These are phyloP conservation scores for Macrolepiota albuminosa DNA, from an alignment of 768 basidiomycete genomes.

Conservation along the genomic window DNA sequence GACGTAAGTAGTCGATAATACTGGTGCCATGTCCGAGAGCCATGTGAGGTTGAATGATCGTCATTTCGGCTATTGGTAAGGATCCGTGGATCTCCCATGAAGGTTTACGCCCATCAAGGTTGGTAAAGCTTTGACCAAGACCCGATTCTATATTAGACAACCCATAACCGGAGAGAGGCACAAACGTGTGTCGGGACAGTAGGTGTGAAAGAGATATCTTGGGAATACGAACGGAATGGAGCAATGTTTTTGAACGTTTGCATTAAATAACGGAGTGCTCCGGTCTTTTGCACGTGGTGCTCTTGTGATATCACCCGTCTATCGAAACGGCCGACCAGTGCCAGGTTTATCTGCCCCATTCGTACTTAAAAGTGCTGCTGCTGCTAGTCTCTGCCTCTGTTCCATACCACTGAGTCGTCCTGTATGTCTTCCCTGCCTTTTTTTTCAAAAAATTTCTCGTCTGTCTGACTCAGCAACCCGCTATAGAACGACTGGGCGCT, in stretches of 20 bases:
- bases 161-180: neutral
- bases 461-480: slow-evolving; percentile 10
- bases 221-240: slow-evolving; percentile 5
- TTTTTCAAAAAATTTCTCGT: slow-evolving; percentile 13
- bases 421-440: slow-evolving; percentile 12
- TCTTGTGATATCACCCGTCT: slow-evolving; percentile 16
- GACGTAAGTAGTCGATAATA: neutral
- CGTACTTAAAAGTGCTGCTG: neutral
- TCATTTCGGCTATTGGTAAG: slow-evolving; percentile 8
- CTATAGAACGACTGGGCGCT: slow-evolving; percentile 3
- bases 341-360: slow-evolving; percentile 3
- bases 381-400: neutral
- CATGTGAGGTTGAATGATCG: slow-evolving; percentile 2
- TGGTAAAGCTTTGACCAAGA: slow-evolving; percentile 2
- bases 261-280: slow-evolving; percentile 21
- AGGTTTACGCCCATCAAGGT: neutral
- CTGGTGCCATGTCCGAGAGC: slow-evolving; percentile 3
- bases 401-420: neutral
- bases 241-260: slow-evolving; percentile 17
- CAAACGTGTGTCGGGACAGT: slow-evolving; percentile 16
- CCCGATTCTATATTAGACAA: neutral
- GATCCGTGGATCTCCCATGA: slow-evolving; percentile 3
- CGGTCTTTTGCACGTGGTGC: slow-evolving; percentile 26
- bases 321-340: slow-evolving; percentile 4
- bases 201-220: neutral